Evolutionary conservation across 805 yeast species (phyloP).

Genomic region (Candida schatavii): DNA sequence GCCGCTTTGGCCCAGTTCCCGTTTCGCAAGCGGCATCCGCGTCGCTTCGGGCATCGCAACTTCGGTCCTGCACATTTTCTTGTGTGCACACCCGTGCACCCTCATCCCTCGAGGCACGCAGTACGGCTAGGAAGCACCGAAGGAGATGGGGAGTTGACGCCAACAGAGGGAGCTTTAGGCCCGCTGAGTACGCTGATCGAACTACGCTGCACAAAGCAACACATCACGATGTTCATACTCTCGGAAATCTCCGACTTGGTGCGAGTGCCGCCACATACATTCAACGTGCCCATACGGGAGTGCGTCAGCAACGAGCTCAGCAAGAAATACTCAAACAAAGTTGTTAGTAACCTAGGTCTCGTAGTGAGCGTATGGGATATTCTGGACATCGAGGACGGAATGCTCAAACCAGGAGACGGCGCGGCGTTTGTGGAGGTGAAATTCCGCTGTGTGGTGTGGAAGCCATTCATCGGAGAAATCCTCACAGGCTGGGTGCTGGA

Average conservation of each 20-base stretch:
- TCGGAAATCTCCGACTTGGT: slow-evolving; percentile 80
- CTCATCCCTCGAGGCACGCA: too few species aligned
- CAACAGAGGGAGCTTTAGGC: too few species aligned
- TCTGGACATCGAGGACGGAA: slow-evolving; percentile 78
- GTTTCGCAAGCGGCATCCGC: too few species aligned
- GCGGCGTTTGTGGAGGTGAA: slow-evolving; percentile 73
- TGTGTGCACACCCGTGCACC: too few species aligned
- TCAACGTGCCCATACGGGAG: slow-evolving; percentile 66
- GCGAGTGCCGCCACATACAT: slow-evolving; percentile 83
- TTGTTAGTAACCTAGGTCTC: slow-evolving; percentile 80
- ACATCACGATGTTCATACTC: slow-evolving; percentile 69
- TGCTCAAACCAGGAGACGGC: slow-evolving; percentile 93
- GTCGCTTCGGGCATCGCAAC: too few species aligned
- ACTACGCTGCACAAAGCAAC: not conserved
- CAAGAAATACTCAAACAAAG: slow-evolving; percentile 80
- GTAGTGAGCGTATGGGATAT: slow-evolving; percentile 85
- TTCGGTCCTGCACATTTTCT: too few species aligned
- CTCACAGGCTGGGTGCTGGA: slow-evolving; percentile 90
- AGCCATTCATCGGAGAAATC: slow-evolving; percentile 93
- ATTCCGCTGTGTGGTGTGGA: slow-evolving; percentile 78
- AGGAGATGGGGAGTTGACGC: too few species aligned
- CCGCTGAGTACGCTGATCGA: too few species aligned
- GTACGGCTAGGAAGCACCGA: too few species aligned
- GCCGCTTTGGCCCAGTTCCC: too few species aligned
- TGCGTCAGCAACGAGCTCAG: slow-evolving; percentile 80